Base-by-base conservation (phyloP, 140 eudicot species). In the Ambrosia hybrid region DNA sequence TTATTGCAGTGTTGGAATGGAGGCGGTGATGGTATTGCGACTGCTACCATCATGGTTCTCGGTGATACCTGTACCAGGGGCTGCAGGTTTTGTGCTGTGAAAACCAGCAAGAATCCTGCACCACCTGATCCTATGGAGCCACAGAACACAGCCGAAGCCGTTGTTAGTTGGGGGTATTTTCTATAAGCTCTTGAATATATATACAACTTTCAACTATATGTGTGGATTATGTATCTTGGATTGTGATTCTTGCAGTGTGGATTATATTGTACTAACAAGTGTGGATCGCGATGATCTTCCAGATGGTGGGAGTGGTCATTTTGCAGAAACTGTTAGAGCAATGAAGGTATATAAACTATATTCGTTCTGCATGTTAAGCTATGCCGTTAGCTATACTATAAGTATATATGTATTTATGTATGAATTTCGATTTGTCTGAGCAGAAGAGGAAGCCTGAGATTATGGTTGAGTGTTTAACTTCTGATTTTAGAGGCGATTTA, bases 251-350 rank as follows among this genome's bases (percentile, higher is more conserved):
- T 83, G 79, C 84, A 85, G 97, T 66, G 97, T 91, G 79, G 96
- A 92, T 79, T 92, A 92, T 67, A 87, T 92, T 59, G 98, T 92
- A 33, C 78, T 92, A 45, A 92, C 96, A 7, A 92, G 98, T 85
- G 98, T 92, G 57, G 98, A 92, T 63, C 90, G 98, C 1, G 98
- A 92, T 74, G 98, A 92, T 85, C 65, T 92, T 80, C 92, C 89
- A 51, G 96, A 92, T 80, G 96, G 96, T 52, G 98, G 98, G 17
- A 92, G 98, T 73, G 89, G 96, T 67, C 98, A 92, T 80, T 92
- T 92, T 83, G 87, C 98, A 15, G 92, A 92, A 85, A 92, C 96
- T 45, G 96, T 92, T 43, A 83, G 75, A 84, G 84, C 95, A 15
- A 79, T 91, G 90, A 91, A 91, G 95, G 97, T 90, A 78, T 34